Conservation (phyloP, 352 stramenopile genomes). For the Globisporangium spinosum region DNA sequence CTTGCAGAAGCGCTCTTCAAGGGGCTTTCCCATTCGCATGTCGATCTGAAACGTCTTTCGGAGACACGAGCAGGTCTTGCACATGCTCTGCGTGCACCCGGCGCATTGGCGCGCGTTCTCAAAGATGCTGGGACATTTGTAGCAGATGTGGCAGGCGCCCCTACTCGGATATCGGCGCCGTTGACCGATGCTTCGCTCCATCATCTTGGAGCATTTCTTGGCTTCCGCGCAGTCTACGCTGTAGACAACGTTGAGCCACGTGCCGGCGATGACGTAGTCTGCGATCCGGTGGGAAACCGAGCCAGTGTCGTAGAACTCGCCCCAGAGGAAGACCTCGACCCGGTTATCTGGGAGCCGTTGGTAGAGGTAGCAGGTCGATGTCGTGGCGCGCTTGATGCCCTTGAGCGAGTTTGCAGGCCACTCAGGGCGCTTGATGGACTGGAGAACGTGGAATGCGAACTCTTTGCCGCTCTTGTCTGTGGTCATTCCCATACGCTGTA, state of each 20-base stretch:
- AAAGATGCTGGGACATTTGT: slow-evolving; percentile 22
- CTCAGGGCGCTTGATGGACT: slow-evolving; percentile 39
- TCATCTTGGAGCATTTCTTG: background rate
- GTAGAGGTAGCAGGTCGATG: slow-evolving; percentile 37
- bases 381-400: slow-evolving; percentile 30
- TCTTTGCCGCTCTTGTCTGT: slow-evolving; percentile 27
- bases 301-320: slow-evolving; percentile 28
- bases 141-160: slow-evolving; percentile 32
- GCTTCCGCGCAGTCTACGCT: slow-evolving; percentile 13
- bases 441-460: slow-evolving; percentile 36
- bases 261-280: slow-evolving; percentile 22
- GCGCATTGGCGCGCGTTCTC: slow-evolving; percentile 22
- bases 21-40: background rate
- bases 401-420: slow-evolving; percentile 33
- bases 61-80: slow-evolving; percentile 24
- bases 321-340: slow-evolving; percentile 33
- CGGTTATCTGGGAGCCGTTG: slow-evolving; percentile 20
- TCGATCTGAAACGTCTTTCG: slow-evolving; percentile 12
- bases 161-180: background rate
- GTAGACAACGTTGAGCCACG: slow-evolving; percentile 16
- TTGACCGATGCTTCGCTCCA: background rate
- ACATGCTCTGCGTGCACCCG: slow-evolving; percentile 32
- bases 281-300: slow-evolving; percentile 5
- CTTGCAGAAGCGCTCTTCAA: slow-evolving; percentile 14
- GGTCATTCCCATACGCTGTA: slow-evolving; percentile 27